These are phyloP conservation scores for Aspergillus costaricaensis DNA, from an alignment of 2,329 filamentous ascomycete genomes.

Conservation along the genomic window DNA sequence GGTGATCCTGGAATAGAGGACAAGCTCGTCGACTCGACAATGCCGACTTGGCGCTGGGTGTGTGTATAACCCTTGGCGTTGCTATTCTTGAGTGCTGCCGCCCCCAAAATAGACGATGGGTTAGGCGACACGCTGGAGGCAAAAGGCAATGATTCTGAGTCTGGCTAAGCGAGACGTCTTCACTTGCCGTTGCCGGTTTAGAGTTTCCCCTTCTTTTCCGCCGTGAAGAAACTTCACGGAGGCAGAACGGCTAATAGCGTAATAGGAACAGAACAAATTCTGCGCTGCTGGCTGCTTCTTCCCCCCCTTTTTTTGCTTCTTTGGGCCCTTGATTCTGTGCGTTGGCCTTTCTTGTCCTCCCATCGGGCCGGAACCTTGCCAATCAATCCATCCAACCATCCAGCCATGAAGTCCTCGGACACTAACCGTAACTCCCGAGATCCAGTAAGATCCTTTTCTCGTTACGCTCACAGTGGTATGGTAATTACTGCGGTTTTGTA, in stretches of 20 bases:
- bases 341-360: slow-evolving; percentile 9
- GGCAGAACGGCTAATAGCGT: neutral
- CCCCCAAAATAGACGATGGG: neutral
- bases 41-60: neutral
- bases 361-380: slow-evolving; percentile 18
- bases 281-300: no score
- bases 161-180: neutral
- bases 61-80: neutral
- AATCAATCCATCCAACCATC: slow-evolving; percentile 10
- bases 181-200: neutral
- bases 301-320: neutral
- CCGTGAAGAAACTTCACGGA: neutral
- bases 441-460: neutral
- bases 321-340: neutral
- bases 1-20: neutral
- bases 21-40: neutral
- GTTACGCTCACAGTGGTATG: neutral
- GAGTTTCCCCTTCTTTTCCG: neutral
- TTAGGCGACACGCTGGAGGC: neutral
- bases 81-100: neutral
- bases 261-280: no score
- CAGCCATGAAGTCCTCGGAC: slow-evolving; percentile 3
- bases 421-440: slow-evolving; percentile 10
- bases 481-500: neutral
- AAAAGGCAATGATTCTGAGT: neutral